Base-by-base conservation (phyloP, 345 rosid species). In the Moricandia moricandioides region DNA sequence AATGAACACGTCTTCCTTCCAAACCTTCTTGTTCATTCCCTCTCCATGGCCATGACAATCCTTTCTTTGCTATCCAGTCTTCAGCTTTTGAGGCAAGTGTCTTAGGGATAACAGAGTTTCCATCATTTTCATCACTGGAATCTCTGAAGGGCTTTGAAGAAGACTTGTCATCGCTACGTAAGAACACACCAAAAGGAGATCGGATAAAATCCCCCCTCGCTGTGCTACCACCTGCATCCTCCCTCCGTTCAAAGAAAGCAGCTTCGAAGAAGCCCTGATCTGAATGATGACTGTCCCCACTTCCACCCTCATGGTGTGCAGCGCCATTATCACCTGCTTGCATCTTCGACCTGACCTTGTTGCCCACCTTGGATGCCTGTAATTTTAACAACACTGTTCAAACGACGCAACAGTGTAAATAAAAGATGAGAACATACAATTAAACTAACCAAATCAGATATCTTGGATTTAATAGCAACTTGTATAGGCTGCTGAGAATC, bases 1-100 rank as follows among this genome's bases (percentile, higher is more conserved):
- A 83, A 69, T 76, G 83, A 51, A 73, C 77, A 78, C 82, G 86
- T 70, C 79, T 78, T 58, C 91, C 96, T 45, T 80, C 74, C 69
- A 81, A 87, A 60, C 60, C 78, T 71, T 87, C 97, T 64, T 51
- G 82, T 78, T 87, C 98, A 71, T 84, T 87, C 70, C 90, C 93
- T 80, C 83, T 94, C 98, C 97, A 94, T 11, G 97, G 98, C 98
- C 97, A 94, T 39, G 96, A 78, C 68, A 94, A 52, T 18, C 96
- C 96, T 78, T 88, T 91, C 85, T 82, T 88, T 67, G 81, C 82
- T 75, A 94, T 86, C 94, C 93, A 88, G 29, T 89, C 93, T 82
- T 88, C 96, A 40, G 96, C 97, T 69, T 84, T 92, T 33, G 92
- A 86, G 70, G 95, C 78, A 60, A 88, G 78, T 29, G 82, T 83